Conservation (phyloP, 2,329 filamentous ascomycete species). For the Amesomyces nigricolor region DNA sequence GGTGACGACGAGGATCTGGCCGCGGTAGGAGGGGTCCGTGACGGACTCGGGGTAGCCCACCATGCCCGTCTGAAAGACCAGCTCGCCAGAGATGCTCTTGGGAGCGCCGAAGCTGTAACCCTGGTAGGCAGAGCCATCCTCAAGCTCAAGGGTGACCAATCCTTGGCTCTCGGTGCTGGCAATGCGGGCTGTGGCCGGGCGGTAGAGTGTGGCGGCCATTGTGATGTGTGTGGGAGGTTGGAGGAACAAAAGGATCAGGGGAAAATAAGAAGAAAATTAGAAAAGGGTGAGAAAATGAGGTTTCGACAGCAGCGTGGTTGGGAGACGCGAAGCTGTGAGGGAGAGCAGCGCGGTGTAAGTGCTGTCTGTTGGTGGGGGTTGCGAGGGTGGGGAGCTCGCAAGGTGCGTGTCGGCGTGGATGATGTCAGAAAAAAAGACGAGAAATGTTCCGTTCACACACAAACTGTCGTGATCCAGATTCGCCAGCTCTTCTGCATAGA, state of each 20-base stretch:
- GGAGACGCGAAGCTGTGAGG: no score
- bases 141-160: conserved; percentile 80
- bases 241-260: no score
- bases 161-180: conserved; percentile 49
- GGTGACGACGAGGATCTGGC: conserved; percentile 97
- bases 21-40: conserved; percentile 81
- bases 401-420: no score
- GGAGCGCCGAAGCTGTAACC: conserved; percentile 94
- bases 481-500: conserved; percentile 22
- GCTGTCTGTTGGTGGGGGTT: no score
- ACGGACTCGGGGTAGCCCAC: conserved; percentile 96
- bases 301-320: no score
- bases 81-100: conserved; percentile 90
- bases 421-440: conserved; percentile 17
- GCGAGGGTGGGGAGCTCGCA: no score
- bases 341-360: no score
- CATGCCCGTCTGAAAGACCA: conserved; percentile 99
- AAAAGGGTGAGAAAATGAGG: no score
- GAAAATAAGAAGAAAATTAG: no score
- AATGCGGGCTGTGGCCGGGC: conserved; percentile 58
- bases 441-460: conserved; percentile 12
- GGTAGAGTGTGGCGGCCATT: no score
- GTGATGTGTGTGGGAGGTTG: no score
- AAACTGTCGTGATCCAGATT: conserved; percentile 21
- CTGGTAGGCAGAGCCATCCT: conserved; percentile 86